These are phyloP conservation scores for Pythium volutum DNA, from an alignment of 352 stramenopile genomes.

Conservation along the genomic window DNA sequence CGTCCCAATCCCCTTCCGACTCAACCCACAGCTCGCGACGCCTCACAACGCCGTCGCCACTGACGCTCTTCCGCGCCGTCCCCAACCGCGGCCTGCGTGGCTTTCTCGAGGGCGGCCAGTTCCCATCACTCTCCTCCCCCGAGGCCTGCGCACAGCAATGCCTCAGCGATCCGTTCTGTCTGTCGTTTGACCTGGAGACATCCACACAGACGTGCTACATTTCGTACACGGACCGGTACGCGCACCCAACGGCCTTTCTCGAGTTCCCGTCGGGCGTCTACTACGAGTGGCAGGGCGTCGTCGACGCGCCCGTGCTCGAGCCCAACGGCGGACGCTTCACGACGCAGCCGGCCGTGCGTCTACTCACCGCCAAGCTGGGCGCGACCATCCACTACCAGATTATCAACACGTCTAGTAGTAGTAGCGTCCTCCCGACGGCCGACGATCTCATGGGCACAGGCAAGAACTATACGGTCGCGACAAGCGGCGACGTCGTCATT, in stretches of 20 bases:
- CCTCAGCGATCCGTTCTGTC: slow-evolving; percentile 42
- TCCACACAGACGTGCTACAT: slow-evolving; percentile 61
- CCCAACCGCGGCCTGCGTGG: slow-evolving; percentile 47
- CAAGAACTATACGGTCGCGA: slow-evolving; percentile 28
- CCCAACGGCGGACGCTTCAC: slow-evolving; percentile 53
- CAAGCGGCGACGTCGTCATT: slow-evolving; percentile 45
- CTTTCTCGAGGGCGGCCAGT: slow-evolving; percentile 55
- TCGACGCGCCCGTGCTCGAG: slow-evolving; percentile 45
- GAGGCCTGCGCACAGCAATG: slow-evolving; percentile 45
- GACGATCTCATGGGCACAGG: slow-evolving; percentile 27
- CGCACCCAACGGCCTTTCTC: slow-evolving; percentile 60
- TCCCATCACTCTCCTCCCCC: slow-evolving; percentile 31
- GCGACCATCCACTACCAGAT: slow-evolving; percentile 65
- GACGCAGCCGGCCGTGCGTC: slow-evolving; percentile 49
- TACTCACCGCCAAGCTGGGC: slow-evolving; percentile 52
- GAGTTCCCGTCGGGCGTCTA: slow-evolving; percentile 64
- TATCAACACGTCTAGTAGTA: no score
- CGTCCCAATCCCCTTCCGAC: background rate
- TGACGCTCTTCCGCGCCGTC: slow-evolving; percentile 37
- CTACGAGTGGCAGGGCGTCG: slow-evolving; percentile 72
- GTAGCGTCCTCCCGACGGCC: background rate
- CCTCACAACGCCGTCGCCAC: slow-evolving; percentile 4
- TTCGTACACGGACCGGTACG: slow-evolving; percentile 67
- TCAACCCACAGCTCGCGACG: background rate
- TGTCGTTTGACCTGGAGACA: slow-evolving; percentile 75